Evolutionary conservation across 179 eudicot species (phyloP).

Genomic region (Pouteria campechiana): DNA sequence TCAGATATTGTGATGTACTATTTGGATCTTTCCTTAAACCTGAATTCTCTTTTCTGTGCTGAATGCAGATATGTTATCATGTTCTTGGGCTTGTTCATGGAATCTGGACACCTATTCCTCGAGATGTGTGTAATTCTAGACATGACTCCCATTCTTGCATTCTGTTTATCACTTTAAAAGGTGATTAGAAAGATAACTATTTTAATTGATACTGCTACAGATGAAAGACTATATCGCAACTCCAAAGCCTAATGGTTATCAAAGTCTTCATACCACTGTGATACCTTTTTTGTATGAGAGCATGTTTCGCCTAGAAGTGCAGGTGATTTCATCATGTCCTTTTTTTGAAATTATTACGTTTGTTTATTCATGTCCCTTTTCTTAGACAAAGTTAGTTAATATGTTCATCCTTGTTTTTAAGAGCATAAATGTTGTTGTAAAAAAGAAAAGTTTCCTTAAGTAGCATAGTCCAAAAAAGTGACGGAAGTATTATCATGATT

Average conservation of each 20-base stretch:
- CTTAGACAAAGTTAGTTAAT: too few species aligned
- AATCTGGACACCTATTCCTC: slow-evolving; percentile 93
- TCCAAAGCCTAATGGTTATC: slow-evolving; percentile 95
- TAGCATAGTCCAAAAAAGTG: too few species aligned
- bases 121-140: slow-evolving; percentile 76
- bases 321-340: slow-evolving; percentile 32
- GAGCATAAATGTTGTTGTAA: too few species aligned
- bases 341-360: background rate
- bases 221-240: slow-evolving; percentile 97
- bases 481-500: too few species aligned
- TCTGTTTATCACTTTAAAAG: background rate
- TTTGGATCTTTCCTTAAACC: background rate
- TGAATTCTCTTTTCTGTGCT: slow-evolving; percentile 3
- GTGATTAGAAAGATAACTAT: background rate
- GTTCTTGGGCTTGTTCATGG: slow-evolving; percentile 95
- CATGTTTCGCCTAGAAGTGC: slow-evolving; percentile 95
- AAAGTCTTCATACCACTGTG: slow-evolving; percentile 95
- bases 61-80: slow-evolving; percentile 82
- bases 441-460: too few species aligned
- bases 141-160: slow-evolving; percentile 4
- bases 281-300: slow-evolving; percentile 98
- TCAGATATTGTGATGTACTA: background rate
- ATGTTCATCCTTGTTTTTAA: too few species aligned
- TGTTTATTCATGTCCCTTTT: too few species aligned
- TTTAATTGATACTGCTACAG: slow-evolving; percentile 29